Conservation (phyloP, 768 basidiomycete genomes). For the Pleurotus cornucopiae region DNA sequence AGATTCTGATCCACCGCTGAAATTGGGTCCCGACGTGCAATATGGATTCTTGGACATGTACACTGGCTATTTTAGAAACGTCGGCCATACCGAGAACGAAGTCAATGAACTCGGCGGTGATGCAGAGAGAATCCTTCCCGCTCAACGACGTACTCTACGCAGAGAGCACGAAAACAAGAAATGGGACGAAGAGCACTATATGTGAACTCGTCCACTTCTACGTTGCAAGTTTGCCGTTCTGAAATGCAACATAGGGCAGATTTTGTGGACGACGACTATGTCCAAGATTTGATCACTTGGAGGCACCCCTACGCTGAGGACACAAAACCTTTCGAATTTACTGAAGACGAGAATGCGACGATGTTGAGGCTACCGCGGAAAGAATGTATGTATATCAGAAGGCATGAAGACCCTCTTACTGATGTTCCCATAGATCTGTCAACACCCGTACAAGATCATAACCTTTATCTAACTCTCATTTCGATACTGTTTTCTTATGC, state of each 20-base stretch:
- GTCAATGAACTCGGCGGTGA: conserved; percentile 72
- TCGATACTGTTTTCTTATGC: conserved; percentile 76
- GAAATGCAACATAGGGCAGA: conserved; percentile 58
- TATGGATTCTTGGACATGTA: conserved; percentile 81
- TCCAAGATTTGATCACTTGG: conserved; percentile 69
- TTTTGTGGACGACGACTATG: conserved; percentile 71
- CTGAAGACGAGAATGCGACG: conserved; percentile 64
- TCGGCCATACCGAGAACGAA: conserved; percentile 74
- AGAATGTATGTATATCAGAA: conserved; percentile 38
- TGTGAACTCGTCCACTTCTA: conserved; percentile 40
- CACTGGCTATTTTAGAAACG: conserved; percentile 72
- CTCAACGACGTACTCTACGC: conserved; percentile 51
- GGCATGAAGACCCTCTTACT: not conserved
- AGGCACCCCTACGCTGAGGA: conserved; percentile 44
- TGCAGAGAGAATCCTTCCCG: conserved; percentile 49
- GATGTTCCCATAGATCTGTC: conserved; percentile 49
- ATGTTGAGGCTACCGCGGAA: conserved; percentile 58
- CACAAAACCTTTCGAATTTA: conserved; percentile 44
- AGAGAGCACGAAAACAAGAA: conserved; percentile 66
- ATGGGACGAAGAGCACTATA: conserved; percentile 83
- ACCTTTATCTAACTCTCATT: conserved; percentile 65
- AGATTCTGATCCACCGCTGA: conserved; percentile 31
- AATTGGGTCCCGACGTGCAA: conserved; percentile 37
- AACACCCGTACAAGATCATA: conserved; percentile 48
- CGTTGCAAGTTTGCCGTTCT: not conserved